A percentile compares a stretch with the other conserved stretches of the same genome.
These are phyloP conservation scores for Nakazawaea anatomiae DNA, from an alignment of 805 yeast species.

Conservation along the genomic window DNA sequence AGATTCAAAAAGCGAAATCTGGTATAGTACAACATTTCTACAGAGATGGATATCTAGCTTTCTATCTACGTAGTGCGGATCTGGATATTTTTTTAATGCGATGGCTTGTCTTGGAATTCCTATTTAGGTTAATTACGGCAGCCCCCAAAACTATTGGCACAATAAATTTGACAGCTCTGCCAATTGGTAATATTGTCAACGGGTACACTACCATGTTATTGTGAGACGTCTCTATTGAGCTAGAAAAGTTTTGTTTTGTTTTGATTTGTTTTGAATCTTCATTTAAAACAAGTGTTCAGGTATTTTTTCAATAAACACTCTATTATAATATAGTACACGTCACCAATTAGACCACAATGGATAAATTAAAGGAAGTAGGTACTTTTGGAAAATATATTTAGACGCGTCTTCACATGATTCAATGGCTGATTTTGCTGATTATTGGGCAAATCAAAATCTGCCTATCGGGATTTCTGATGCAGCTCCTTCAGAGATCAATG, in stretches of 20 bases:
- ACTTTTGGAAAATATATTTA: not conserved
- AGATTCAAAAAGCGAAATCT: no score
- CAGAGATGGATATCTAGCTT: no score
- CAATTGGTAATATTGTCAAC: no score
- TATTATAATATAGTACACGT: not conserved
- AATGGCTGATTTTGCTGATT: no score
- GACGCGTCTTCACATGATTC: not conserved
- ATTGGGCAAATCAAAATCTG: no score
- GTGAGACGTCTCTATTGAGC: not conserved
- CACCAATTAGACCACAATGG: conserved; percentile 29
- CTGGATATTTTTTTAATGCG: not conserved
- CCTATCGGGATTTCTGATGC: no score
- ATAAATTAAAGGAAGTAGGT: conserved; percentile 56
- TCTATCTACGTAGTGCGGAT: no score
- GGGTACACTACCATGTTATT: not conserved
- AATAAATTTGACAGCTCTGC: no score
- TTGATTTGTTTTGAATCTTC: not conserved
- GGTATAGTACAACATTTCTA: no score
- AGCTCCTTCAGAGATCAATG: no score
- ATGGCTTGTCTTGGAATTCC: not conserved
- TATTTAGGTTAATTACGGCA: not conserved
- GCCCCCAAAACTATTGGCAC: not conserved
- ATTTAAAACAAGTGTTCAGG: not conserved
- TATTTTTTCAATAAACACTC: not conserved
- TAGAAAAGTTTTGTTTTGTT: not conserved